Percentiles rank a stretch among this genome's conserved stretches.
phyloP scores from a whole-genome alignment of 306 rosid species.

The Herpetospermum pedunculosum region DNA sequence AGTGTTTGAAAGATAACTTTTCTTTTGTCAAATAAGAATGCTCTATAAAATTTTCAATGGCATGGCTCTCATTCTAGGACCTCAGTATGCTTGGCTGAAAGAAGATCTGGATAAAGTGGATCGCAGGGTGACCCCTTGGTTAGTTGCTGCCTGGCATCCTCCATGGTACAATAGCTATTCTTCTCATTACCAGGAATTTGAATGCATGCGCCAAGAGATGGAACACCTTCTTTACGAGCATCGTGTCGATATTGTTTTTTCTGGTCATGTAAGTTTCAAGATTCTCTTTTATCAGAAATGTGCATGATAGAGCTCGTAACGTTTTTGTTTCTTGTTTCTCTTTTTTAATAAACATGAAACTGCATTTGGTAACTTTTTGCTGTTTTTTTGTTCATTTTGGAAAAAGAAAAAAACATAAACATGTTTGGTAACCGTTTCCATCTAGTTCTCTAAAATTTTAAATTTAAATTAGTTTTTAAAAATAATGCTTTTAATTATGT shows the following conservation, averaged over 20 bases:
- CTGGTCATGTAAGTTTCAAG: constrained; percentile 68
- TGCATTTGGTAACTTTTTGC: no score
- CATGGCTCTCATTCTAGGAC: constrained; percentile 38
- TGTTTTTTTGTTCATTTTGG: no score
- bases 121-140: constrained; percentile 68
- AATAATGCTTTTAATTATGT: no score
- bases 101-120: constrained; percentile 38
- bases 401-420: no score
- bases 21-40: not conserved
- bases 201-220: constrained; percentile 93
- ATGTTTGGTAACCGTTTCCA: no score
- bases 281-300: constrained; percentile 1
- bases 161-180: constrained; percentile 92
- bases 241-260: constrained; percentile 59
- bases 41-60: not conserved
- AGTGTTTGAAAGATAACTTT: not conserved
- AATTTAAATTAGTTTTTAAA: no score
- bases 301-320: no score
- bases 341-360: no score
- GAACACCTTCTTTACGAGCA: constrained; percentile 65
- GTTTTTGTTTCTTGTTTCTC: no score
- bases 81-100: constrained; percentile 76
- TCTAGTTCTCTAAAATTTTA: no score
- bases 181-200: constrained; percentile 89
- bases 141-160: constrained; percentile 74